Base-by-base conservation (phyloP, 164 flowering plant species). In the Magnolia changhungtana region DNA sequence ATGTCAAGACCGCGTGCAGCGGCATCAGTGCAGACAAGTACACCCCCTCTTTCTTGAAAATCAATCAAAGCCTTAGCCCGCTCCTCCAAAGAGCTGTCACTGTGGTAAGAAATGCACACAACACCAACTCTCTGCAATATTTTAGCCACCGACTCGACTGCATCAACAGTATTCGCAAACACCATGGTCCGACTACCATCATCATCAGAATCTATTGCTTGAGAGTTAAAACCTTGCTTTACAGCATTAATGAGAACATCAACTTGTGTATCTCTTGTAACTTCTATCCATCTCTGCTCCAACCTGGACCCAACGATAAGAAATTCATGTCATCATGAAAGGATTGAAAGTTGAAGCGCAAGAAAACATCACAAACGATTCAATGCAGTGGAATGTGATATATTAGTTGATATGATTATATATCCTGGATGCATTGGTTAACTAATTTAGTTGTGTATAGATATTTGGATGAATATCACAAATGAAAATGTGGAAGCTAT, bases 1-100 rank as follows among this genome's bases (percentile, higher is more conserved):
- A 96, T 78, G 78, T 96, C 99, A 75, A 96, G 87, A 64, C 99
- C 99, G 77, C 99, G 97, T 49, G 99, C 94, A 82, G 99, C 99
- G 80, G 99, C 95, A 85, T 94, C 99, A 74, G 97, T 96, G 79
- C 98, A 96, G 67, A 96, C 98, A 85, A 96, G 88, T 68, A 94
- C 82, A 67, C 99, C 98, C 75, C 97, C 97, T 51, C 83, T 88
- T 80, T 90, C 85, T 78, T 79, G 81, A 78, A 96, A 96, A 82
- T 86, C 85, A 78, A 74, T 74, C 74, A 95, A 81, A 59, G 86
- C 87, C 75, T 87, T 75, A 50, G 89, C 84, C 52, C 97, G 90
- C 80, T 91, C 92, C 80, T 91, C 98, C 74, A 91, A 77, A 69
- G 98, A 82, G 72, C 82, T 79, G 74, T 88, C 86, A 74, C 96